These are phyloP conservation scores for Vachellia pachyceras DNA, from an alignment of 306 rosid genomes.

Conservation along the genomic window DNA sequence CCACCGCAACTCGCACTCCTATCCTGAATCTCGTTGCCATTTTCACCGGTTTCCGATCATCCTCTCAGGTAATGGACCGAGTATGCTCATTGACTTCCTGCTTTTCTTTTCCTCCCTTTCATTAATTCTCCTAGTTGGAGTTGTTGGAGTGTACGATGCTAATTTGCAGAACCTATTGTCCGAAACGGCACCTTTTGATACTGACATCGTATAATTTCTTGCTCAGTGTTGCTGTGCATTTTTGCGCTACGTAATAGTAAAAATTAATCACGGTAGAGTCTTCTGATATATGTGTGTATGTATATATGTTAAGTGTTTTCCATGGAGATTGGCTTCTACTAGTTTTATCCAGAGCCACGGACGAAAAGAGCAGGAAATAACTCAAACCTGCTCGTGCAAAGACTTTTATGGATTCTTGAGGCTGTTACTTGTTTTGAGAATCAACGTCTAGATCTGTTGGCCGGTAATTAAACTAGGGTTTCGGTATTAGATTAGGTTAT, in stretches of 20 bases:
- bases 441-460: slow-evolving; percentile 21
- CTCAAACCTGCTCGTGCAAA: background rate
- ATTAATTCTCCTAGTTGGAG: background rate
- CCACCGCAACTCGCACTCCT: background rate
- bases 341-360: too few relatives aligned
- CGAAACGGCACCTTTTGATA: too few relatives aligned
- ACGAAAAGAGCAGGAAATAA: background rate
- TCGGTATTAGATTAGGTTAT: background rate
- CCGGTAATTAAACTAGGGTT: slow-evolving; percentile 37
- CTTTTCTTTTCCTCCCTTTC: background rate
- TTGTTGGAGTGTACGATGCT: background rate
- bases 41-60: background rate
- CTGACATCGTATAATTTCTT: background rate
- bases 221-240: background rate
- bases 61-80: slow-evolving; percentile 29
- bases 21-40: slow-evolving; percentile 3
- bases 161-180: background rate
- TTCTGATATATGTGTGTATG: background rate
- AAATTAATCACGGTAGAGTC: slow-evolving; percentile 5
- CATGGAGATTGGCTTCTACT: background rate
- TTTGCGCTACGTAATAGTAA: background rate
- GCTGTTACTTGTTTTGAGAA: background rate
- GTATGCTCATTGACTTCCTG: background rate
- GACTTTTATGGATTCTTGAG: background rate
- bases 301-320: background rate